A percentile compares a stretch with the other conserved stretches of the same genome.
Conservation (phyloP, 2,329 filamentous ascomycete species). For the Rachicladosporium sp. region DNA sequence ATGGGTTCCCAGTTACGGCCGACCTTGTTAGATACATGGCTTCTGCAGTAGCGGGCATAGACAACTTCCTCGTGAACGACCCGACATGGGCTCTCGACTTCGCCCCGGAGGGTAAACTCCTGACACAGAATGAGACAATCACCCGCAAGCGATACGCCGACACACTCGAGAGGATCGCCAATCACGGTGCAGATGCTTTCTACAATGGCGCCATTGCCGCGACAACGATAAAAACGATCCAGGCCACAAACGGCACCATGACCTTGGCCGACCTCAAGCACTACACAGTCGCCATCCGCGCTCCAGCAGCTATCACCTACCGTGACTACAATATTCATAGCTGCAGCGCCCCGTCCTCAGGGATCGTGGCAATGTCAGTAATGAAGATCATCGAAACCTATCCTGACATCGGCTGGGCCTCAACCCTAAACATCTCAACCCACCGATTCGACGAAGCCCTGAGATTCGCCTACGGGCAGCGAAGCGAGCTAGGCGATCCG, state of each 20-base stretch:
- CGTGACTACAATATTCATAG: slow-evolving; percentile 58
- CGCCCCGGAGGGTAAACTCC: slow-evolving; percentile 63
- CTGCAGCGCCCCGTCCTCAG: slow-evolving; percentile 64
- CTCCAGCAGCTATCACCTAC: slow-evolving; percentile 42
- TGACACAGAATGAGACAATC: slow-evolving; percentile 64
- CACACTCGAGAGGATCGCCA: slow-evolving; percentile 65
- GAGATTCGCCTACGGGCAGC: slow-evolving; percentile 69
- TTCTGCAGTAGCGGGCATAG: slow-evolving; percentile 32
- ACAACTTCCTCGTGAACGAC: slow-evolving; percentile 62
- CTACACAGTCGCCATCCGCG: slow-evolving; percentile 56
- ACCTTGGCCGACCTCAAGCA: slow-evolving; percentile 63
- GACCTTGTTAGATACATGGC: slow-evolving; percentile 68
- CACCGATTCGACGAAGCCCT: slow-evolving; percentile 83
- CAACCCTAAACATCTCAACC: slow-evolving; percentile 53
- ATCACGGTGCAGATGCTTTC: slow-evolving; percentile 54
- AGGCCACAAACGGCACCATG: slow-evolving; percentile 67
- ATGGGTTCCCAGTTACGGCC: slow-evolving; percentile 60
- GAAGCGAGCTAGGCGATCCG: slow-evolving; percentile 73
- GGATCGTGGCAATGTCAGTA: slow-evolving; percentile 59
- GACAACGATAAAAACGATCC: slow-evolving; percentile 58
- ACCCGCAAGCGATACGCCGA: slow-evolving; percentile 69
- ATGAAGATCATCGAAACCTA: slow-evolving; percentile 80
- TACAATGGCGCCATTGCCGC: slow-evolving; percentile 63
- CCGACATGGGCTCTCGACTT: slow-evolving; percentile 79
- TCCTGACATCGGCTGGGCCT: slow-evolving; percentile 45